These are phyloP conservation scores for Trapa incisa DNA, from an alignment of 345 rosid genomes.

Conservation along the genomic window DNA sequence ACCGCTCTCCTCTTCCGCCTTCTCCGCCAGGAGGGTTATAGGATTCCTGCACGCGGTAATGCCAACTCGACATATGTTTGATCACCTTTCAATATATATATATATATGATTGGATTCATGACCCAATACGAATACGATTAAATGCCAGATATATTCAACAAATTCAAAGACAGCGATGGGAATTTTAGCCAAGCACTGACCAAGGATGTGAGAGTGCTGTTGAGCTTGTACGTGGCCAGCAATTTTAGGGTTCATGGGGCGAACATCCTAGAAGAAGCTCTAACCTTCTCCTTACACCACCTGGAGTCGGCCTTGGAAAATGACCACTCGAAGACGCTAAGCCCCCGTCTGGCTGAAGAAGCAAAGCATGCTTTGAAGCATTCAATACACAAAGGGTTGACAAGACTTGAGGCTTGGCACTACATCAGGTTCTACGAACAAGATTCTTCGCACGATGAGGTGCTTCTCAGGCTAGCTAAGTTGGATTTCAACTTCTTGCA, in stretches of 20 bases:
- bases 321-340: not conserved
- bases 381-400: not conserved
- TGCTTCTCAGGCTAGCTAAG: no score
- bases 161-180: slow-evolving; percentile 13
- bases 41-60: not conserved
- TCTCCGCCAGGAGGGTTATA: slow-evolving; percentile 8
- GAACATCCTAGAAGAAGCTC: slow-evolving; percentile 21
- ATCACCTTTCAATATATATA: not conserved
- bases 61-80: not conserved
- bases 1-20: slow-evolving; percentile 7
- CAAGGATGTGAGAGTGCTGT: not conserved
- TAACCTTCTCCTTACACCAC: slow-evolving; percentile 16
- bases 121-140: not conserved
- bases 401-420: no score
- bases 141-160: slow-evolving; percentile 20
- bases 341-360: not conserved
- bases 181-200: not conserved
- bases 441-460: no score
- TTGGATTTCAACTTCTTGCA: slow-evolving; percentile 11
- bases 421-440: no score
- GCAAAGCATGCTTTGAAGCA: slow-evolving; percentile 7
- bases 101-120: no score
- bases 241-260: slow-evolving; percentile 22
- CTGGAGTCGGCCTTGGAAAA: not conserved
- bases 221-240: slow-evolving; percentile 28